Evolutionary conservation across 2,329 filamentous ascomycete species (phyloP), one percentile per base, ranked within the genome.

Genomic region (Dactylellina drechsleri): DNA sequence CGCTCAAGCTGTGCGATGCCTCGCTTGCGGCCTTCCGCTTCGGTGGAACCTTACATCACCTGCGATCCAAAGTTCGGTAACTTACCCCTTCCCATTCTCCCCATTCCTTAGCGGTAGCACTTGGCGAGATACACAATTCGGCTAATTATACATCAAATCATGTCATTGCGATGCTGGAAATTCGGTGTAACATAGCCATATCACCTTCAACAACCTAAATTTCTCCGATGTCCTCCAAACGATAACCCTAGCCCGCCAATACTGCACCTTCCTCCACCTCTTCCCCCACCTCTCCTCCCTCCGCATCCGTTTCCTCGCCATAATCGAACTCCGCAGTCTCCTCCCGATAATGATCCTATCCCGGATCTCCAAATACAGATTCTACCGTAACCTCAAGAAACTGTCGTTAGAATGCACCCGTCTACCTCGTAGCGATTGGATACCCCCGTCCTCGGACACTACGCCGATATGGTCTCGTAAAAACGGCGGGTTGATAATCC

Each of bases 61-160:
- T 73, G 53, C 43, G 65, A 49, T 56, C 40, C 23, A 61, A 56
- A 54, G 57, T 68, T 59, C 52, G 57, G 65, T 68, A 60, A 45
- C 56, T 61, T 61, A 36, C 31, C 31, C 23, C 31, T 57, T 57
- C 12, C 53, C 16, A 6, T 28, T 15, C 52, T 16, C 13, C 16
- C 43, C 15, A 47, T 52, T 52, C 10, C 5, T 23, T n/a, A 50
- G 16, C 16, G 8, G 16, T 50, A n/a, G 7, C 13, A 18, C 16
- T n/a, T 50, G 13, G 13, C 16, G 16, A 50, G 45, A 43, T n/a
- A 12, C n/a, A 12, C 40, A 12, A 43, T 43, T 43, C 23, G 40
- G 40, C 10, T 43, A n/a, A 43, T 43, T n/a, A 1, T 18, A 8
- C 13, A 13, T 56, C 28, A 23, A 28, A 26, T 56, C 6, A 56